Evolutionary conservation across 208 protist genomes (phyloP), one percentile per base, ranked within the genome.

Genomic region (Angomonas ambiguus): DNA sequence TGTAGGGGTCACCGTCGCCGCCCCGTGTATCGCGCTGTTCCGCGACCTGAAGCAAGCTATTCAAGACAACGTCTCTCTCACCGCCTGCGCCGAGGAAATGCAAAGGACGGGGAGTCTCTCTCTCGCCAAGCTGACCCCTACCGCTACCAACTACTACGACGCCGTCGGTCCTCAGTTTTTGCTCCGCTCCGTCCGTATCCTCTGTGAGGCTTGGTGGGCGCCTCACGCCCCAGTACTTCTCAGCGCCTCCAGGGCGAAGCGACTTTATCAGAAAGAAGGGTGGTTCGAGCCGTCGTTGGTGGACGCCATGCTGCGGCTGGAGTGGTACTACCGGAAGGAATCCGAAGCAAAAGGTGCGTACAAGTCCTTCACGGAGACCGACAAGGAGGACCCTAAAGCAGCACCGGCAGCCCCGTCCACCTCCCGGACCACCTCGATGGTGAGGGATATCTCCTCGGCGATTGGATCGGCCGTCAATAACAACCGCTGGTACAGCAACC

Each of bases 141-240:
- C 49, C 6, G n/a, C 49, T 16, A 11, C n/a, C 49, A 30, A 11
- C 49, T 20, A 30, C 5, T 5, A 56, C 49, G 6, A 56, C 49
- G 49, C 49, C 6, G 49, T 56, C 10, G 49, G 49, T 24, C 30
- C 59, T 18, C 20, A 4, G 25, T 24, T 65, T 0, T 62, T 87
- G 1, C 65, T 90, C 28, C 73, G 73, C 38, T 75, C 65, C 24
- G 69, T 88, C 20, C 80, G 69, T 27, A 72, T 89, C 6, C 71
- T 93, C 18, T 87, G 87, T 34, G 58, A 61, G 42, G 70, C 74
- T 25, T 87, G 87, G 67, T 93, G 87, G 87, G 34, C 67, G 27
- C 77, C 77, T 34, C 87, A 87, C 74, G 76, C 74, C 13, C 58
- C 69, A 22, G 58, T 82, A 24, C 58, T 79, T 28, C 42, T 91